Evolutionary conservation across 305 asterid species (phyloP).

Genomic region (Fraxinus latifolia): DNA sequence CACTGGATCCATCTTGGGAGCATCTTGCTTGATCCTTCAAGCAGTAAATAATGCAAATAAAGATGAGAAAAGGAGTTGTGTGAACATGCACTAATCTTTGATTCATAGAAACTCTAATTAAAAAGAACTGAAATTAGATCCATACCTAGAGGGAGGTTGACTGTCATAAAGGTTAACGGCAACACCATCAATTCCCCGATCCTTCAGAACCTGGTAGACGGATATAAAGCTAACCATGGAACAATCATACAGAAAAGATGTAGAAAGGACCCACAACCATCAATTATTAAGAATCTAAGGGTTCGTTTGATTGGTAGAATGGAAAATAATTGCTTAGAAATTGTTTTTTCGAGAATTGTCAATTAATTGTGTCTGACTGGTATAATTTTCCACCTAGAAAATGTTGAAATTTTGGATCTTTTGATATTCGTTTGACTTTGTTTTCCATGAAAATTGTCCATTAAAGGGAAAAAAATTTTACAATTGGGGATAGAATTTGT

Average conservation of each 20-base stretch:
- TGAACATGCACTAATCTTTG: slow-evolving; percentile 2
- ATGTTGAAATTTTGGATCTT: no score
- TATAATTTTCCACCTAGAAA: no score
- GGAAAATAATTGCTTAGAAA: no score
- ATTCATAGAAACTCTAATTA: slow-evolving; percentile 2
- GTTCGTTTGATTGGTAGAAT: no score
- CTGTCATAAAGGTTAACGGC: slow-evolving; percentile 42
- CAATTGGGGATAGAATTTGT: no score
- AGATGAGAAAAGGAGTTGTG: background rate
- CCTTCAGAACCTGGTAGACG: slow-evolving; percentile 63
- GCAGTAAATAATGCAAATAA: slow-evolving; percentile 6
- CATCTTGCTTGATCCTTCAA: slow-evolving; percentile 56
- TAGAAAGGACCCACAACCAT: background rate
- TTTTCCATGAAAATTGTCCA: no score
- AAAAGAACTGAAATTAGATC: background rate
- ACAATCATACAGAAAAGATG: background rate
- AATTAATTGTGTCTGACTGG: no score
- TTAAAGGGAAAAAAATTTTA: no score
- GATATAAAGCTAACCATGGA: slow-evolving; percentile 10
- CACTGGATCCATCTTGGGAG: slow-evolving; percentile 39
- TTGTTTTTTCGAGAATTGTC: no score
- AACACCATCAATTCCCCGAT: slow-evolving; percentile 55
- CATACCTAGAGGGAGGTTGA: slow-evolving; percentile 55
- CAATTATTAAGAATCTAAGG: background rate
- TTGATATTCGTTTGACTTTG: no score